Percentiles rank a stretch among this genome's conserved stretches.
phyloP scores from a whole-genome alignment of 2,329 filamentous ascomycete species.

The Fusarium coffeatum region DNA sequence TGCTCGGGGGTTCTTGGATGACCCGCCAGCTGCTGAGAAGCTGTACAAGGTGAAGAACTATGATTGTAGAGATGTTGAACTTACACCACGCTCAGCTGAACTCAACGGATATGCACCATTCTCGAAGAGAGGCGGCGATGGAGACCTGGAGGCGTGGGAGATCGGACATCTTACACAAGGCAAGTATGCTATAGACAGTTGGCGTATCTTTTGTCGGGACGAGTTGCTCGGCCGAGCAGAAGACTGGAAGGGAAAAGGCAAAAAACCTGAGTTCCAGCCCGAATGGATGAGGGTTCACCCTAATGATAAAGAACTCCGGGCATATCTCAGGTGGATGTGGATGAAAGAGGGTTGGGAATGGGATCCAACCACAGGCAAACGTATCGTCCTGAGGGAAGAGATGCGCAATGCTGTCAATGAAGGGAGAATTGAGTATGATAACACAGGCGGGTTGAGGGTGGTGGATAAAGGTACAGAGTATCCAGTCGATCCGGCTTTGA shows the following conservation, averaged over 20 bases:
- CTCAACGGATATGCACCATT: neutral
- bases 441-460: slow-evolving; percentile 61
- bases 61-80: slow-evolving; percentile 50
- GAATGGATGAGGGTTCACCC: slow-evolving; percentile 93
- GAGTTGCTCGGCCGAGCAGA: slow-evolving; percentile 72
- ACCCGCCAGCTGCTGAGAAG: slow-evolving; percentile 69
- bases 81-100: slow-evolving; percentile 1
- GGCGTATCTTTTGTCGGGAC: slow-evolving; percentile 94
- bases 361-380: slow-evolving; percentile 78
- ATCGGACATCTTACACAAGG: slow-evolving; percentile 87
- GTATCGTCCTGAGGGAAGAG: slow-evolving; percentile 62
- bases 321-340: slow-evolving; percentile 92
- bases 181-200: slow-evolving; percentile 86
- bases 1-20: slow-evolving; percentile 73
- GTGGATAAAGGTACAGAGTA: slow-evolving; percentile 37
- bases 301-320: slow-evolving; percentile 87
- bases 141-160: slow-evolving; percentile 72
- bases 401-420: slow-evolving; percentile 68
- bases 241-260: slow-evolving; percentile 72
- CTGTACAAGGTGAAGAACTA: slow-evolving; percentile 67
- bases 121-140: slow-evolving; percentile 4
- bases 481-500: neutral
- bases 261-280: slow-evolving; percentile 72
- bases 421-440: slow-evolving; percentile 67
- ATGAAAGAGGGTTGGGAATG: slow-evolving; percentile 85